Evolutionary conservation across 768 basidiomycete species (phyloP).

Genomic region (Gymnopilus dilepis): DNA sequence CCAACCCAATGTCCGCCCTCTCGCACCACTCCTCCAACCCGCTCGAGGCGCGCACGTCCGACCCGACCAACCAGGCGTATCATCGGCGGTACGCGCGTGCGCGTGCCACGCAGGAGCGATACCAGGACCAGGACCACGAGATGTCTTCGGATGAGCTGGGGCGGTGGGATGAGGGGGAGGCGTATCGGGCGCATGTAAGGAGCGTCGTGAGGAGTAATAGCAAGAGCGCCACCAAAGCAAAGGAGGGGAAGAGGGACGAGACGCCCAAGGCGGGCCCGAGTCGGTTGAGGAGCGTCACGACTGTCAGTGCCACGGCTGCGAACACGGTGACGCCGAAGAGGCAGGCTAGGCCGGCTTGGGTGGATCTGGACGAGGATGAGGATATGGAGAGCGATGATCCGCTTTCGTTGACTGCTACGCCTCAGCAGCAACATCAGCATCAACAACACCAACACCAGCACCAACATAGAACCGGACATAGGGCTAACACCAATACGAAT

Average conservation of each 20-base stretch:
- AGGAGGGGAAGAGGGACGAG: neutral
- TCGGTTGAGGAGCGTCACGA: neutral
- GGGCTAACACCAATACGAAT: constrained; percentile 11
- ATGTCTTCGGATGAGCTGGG: constrained; percentile 28
- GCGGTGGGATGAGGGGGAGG: constrained; percentile 7
- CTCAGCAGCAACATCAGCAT: too few relatives aligned
- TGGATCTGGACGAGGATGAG: constrained; percentile 58
- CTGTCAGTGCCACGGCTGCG: too few relatives aligned
- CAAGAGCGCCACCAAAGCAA: neutral
- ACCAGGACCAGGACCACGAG: neutral
- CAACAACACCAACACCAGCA: too few relatives aligned
- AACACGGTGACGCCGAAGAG: too few relatives aligned
- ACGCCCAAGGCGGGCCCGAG: constrained; percentile 22
- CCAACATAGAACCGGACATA: too few relatives aligned
- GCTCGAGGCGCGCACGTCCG: constrained; percentile 31
- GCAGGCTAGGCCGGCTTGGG: constrained; percentile 23
- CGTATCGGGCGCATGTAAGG: constrained; percentile 27
- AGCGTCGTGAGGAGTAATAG: too few relatives aligned
- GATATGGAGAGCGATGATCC: constrained; percentile 57
- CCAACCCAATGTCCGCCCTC: too few relatives aligned
- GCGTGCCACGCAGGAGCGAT: constrained; percentile 1
- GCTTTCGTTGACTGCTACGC: constrained; percentile 21
- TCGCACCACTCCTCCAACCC: constrained; percentile 41
- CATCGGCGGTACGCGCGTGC: constrained; percentile 5
- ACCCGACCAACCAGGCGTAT: constrained; percentile 28